These are phyloP conservation scores for Ustanciosporium gigantosporum DNA, from an alignment of 1,284 basidiomycete genomes.

Conservation along the genomic window DNA sequence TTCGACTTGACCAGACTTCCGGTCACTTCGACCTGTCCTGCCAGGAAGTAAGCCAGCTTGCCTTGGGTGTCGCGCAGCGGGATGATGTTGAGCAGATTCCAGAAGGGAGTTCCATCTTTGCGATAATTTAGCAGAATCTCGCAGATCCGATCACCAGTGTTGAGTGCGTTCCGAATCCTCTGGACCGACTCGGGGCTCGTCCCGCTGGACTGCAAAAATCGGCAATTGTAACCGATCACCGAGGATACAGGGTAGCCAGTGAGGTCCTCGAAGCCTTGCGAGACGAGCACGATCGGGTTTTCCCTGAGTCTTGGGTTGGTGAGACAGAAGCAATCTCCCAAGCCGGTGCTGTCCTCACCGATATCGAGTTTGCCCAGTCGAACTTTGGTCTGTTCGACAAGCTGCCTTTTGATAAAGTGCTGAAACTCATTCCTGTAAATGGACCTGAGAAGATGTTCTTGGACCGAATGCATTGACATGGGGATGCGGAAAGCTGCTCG, in stretches of 20 bases:
- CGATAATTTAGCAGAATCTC: slow-evolving; percentile 56
- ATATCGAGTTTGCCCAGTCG: slow-evolving; percentile 34
- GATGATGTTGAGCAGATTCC: slow-evolving; percentile 48
- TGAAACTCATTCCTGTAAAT: slow-evolving; percentile 36
- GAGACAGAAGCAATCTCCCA: slow-evolving; percentile 36
- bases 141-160: slow-evolving; percentile 14
- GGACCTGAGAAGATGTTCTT: slow-evolving; percentile 25
- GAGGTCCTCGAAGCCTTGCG: slow-evolving; percentile 36
- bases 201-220: slow-evolving; percentile 48
- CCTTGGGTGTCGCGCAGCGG: slow-evolving; percentile 41
- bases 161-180: slow-evolving; percentile 31
- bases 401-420: slow-evolving; percentile 27
- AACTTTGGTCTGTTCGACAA: slow-evolving; percentile 34
- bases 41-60: slow-evolving; percentile 42
- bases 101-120: slow-evolving; percentile 40
- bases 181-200: slow-evolving; percentile 26
- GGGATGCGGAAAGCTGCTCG: not conserved
- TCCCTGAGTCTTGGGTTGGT: slow-evolving; percentile 32
- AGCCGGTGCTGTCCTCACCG: slow-evolving; percentile 5
- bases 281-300: slow-evolving; percentile 52
- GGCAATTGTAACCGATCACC: slow-evolving; percentile 53
- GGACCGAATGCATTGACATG: slow-evolving; percentile 1
- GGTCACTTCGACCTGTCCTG: slow-evolving; percentile 24
- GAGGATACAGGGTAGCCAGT: slow-evolving; percentile 42
- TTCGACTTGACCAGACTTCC: slow-evolving; percentile 8